Evolutionary conservation across 1,284 basidiomycete species (phyloP).

Genomic region (Sporisorium exsertum): DNA sequence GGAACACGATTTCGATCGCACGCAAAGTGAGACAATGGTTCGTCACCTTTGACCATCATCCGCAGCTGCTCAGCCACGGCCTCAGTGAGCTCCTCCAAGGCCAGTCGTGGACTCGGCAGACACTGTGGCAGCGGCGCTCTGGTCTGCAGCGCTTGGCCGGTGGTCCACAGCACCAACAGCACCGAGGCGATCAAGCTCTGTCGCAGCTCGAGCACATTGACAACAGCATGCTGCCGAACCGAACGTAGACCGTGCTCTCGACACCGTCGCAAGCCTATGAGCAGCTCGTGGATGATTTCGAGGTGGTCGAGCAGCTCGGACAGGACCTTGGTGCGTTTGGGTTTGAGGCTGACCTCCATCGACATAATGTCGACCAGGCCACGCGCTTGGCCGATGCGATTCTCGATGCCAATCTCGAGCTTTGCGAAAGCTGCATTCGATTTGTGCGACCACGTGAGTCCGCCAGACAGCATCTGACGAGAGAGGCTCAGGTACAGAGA

Average conservation of each 20-base stretch:
- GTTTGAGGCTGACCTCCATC: slow-evolving; percentile 71
- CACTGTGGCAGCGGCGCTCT: slow-evolving; percentile 71
- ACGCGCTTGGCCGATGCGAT: slow-evolving; percentile 67
- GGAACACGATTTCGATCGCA: slow-evolving; percentile 10
- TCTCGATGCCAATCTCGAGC: slow-evolving; percentile 64
- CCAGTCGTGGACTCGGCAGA: slow-evolving; percentile 70
- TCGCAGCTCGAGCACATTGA: slow-evolving; percentile 71
- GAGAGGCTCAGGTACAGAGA: slow-evolving; percentile 59
- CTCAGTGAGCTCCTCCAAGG: slow-evolving; percentile 59
- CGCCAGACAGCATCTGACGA: slow-evolving; percentile 59
- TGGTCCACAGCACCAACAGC: slow-evolving; percentile 71
- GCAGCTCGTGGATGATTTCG: slow-evolving; percentile 69
- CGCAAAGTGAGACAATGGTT: neutral
- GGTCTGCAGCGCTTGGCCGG: slow-evolving; percentile 71
- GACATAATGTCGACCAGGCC: slow-evolving; percentile 67
- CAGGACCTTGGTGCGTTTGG: slow-evolving; percentile 71
- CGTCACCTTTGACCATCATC: slow-evolving; percentile 16
- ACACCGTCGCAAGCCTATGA: slow-evolving; percentile 70
- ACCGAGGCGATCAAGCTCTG: slow-evolving; percentile 71
- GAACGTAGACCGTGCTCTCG: slow-evolving; percentile 68
- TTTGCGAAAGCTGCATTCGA: slow-evolving; percentile 44
- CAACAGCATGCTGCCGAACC: slow-evolving; percentile 70
- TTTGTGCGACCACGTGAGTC: slow-evolving; percentile 34
- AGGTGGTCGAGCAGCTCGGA: slow-evolving; percentile 70
- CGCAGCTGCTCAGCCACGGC: slow-evolving; percentile 49